Percentiles rank a stretch among this genome's conserved stretches.
These are phyloP conservation scores for Ophidiomyces ophidiicola DNA, from an alignment of 2,329 filamentous ascomycete species.

Conservation along the genomic window DNA sequence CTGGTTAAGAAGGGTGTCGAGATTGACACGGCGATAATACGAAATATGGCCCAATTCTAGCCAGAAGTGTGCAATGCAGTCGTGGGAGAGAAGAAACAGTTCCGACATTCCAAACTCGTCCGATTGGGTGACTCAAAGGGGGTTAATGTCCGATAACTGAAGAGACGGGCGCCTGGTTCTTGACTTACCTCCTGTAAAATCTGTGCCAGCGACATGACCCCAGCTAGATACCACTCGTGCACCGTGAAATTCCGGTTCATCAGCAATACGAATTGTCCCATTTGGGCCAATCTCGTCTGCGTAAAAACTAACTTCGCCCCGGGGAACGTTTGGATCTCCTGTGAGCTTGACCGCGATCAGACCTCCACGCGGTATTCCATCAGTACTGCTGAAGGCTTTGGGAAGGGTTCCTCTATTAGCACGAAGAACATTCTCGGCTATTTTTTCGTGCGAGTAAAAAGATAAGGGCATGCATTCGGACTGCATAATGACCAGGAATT, in stretches of 20 bases:
- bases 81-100: constrained; percentile 64
- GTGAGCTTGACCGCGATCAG: constrained; percentile 83
- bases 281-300: constrained; percentile 59
- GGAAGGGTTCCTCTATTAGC: too few species aligned
- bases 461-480: constrained; percentile 36
- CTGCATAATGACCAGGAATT: constrained; percentile 75
- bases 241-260: constrained; percentile 59
- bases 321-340: constrained; percentile 77
- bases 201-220: constrained; percentile 64
- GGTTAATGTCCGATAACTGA: too few species aligned
- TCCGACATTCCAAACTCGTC: constrained; percentile 64
- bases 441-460: background rate
- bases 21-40: constrained; percentile 34
- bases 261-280: constrained; percentile 52
- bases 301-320: constrained; percentile 72
- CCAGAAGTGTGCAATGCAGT: constrained; percentile 75
- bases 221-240: constrained; percentile 59
- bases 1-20: constrained; percentile 28
- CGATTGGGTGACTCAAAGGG: too few species aligned
- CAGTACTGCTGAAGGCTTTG: too few species aligned
- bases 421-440: background rate
- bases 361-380: constrained; percentile 34
- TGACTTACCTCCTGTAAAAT: constrained; percentile 57
- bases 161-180: too few species aligned
- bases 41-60: constrained; percentile 39